Base-by-base conservation (phyloP, 805 yeast genomes). In the Zygosaccharomyces siamensis region DNA sequence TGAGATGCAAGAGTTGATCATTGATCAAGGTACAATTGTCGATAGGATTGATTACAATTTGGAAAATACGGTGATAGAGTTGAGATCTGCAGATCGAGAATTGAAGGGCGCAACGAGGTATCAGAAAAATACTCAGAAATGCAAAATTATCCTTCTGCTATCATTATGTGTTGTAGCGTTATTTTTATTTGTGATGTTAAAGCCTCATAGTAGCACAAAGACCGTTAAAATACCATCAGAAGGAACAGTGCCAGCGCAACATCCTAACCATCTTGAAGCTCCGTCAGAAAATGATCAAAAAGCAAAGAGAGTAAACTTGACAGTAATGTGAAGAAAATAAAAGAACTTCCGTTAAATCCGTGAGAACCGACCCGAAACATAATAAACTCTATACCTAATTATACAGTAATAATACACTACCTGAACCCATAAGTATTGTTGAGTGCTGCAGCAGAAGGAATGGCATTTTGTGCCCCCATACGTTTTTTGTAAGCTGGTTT, bases 41-140 rank as follows among this genome's bases (percentile, higher is more conserved):
- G 99, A 93, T 68, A 73, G 97, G 56, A 92, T 93, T 48, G 99
- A 92, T 67, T 93, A 92, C 66, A 93, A 93, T 63, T 70, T 93
- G 50, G 85, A 84, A 52, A 82, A 81, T 51, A 84, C 96, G n/a
- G 84, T 80, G 2, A 79, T 79, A 31, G 85, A 89, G 55, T 77
- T 92, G 50, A 80, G 83, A 59, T 76, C 75, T 33, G 93, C 97
- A 0, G 87, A 86, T 51, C 79, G 80, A 52, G 93, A 93, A 68
- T 71, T 93, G 52, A 72, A 76, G 7, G 76, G 81, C 56, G 97
- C 97, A 0, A 82, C 85, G 39, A 69, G 72, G 12, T 87, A 92
- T 69, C 98, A 93, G 61, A 85, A 85, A 63, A 76, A 93, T 51
- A 87, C 96, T 1, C 88, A 89, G 50, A 93, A 90, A 67, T 93